A percentile compares a stretch with the other conserved stretches of the same genome.
These are phyloP conservation scores for Aspergillus fumigatiaffinis DNA, from an alignment of 2,329 filamentous ascomycete species.

Conservation along the genomic window DNA sequence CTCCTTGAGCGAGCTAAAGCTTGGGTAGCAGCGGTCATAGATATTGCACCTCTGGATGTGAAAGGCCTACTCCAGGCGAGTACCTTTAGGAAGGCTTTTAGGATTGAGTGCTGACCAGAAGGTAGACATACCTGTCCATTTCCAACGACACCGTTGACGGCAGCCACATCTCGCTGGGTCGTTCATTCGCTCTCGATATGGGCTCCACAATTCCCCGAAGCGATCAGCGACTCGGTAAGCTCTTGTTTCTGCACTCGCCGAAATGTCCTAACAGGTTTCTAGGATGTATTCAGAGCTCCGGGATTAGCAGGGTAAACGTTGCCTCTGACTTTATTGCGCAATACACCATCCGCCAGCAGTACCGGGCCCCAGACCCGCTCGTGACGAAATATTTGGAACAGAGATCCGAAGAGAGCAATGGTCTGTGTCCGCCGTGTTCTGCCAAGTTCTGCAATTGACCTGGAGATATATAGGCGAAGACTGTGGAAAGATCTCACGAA, in stretches of 20 bases:
- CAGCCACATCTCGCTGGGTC: slow-evolving; percentile 84
- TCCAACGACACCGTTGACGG: slow-evolving; percentile 89
- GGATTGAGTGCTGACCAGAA: slow-evolving; percentile 2
- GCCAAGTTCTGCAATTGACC: slow-evolving; percentile 5
- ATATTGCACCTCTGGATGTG: slow-evolving; percentile 83
- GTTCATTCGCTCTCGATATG: slow-evolving; percentile 92
- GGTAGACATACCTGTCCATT: slow-evolving; percentile 85
- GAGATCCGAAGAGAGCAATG: slow-evolving; percentile 7
- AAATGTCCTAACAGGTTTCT: not conserved
- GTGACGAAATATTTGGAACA: slow-evolving; percentile 31
- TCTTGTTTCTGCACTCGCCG: not conserved
- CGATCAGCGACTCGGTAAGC: slow-evolving; percentile 70
- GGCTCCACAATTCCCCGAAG: slow-evolving; percentile 80
- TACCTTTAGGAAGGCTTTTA: not conserved
- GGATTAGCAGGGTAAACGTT: slow-evolving; percentile 75
- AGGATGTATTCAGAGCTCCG: slow-evolving; percentile 69
- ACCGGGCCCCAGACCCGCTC: slow-evolving; percentile 73
- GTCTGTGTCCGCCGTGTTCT: slow-evolving; percentile 9
- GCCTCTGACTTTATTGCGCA: slow-evolving; percentile 95
- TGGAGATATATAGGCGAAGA: slow-evolving; percentile 5
- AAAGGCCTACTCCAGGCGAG: slow-evolving; percentile 75
- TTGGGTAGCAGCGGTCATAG: slow-evolving; percentile 79
- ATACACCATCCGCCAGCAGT: slow-evolving; percentile 95
- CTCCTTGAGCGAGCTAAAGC: slow-evolving; percentile 71
- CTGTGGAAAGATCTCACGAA: slow-evolving; percentile 2